These are phyloP conservation scores for Carex scoparia DNA, from an alignment of 176 grass and related monocot genomes.

Conservation along the genomic window DNA sequence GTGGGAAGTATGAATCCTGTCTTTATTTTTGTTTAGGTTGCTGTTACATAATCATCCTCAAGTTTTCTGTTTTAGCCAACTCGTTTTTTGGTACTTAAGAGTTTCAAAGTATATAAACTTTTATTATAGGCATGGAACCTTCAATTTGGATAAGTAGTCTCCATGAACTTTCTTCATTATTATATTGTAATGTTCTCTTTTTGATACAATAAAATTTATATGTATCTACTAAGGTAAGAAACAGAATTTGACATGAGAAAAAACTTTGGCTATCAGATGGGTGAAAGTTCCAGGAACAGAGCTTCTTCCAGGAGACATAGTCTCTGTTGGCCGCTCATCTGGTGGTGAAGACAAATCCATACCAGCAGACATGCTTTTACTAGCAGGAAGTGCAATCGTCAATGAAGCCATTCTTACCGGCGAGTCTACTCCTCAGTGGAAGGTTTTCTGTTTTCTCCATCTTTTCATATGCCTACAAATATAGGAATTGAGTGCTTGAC, in stretches of 20 bases:
- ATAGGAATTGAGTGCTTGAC: background rate
- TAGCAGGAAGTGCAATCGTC: constrained; percentile 80
- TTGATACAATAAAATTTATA: background rate
- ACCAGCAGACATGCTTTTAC: constrained; percentile 90
- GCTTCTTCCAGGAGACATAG: constrained; percentile 91
- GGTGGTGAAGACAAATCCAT: constrained; percentile 91
- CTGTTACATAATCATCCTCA: background rate
- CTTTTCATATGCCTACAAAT: background rate
- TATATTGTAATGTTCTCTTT: background rate
- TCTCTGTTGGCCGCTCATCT: constrained; percentile 78
- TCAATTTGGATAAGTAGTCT: background rate
- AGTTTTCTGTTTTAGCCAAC: background rate
- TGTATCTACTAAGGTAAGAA: constrained; percentile 17
- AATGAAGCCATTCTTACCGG: constrained; percentile 99
- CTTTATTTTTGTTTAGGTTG: constrained; percentile 4
- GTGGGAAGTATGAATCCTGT: constrained; percentile 70
- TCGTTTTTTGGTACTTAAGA: background rate
- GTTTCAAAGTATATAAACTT: background rate
- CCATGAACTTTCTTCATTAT: background rate
- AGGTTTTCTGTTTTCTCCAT: constrained; percentile 37
- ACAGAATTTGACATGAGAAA: background rate
- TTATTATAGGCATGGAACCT: background rate
- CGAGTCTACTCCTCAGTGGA: constrained; percentile 99
- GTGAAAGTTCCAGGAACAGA: constrained; percentile 83
- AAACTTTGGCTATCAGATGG: constrained; percentile 62